These are phyloP conservation scores for Coemansia sp. DNA, from an alignment of 192 early-diverging fungal species.

Conservation along the genomic window DNA sequence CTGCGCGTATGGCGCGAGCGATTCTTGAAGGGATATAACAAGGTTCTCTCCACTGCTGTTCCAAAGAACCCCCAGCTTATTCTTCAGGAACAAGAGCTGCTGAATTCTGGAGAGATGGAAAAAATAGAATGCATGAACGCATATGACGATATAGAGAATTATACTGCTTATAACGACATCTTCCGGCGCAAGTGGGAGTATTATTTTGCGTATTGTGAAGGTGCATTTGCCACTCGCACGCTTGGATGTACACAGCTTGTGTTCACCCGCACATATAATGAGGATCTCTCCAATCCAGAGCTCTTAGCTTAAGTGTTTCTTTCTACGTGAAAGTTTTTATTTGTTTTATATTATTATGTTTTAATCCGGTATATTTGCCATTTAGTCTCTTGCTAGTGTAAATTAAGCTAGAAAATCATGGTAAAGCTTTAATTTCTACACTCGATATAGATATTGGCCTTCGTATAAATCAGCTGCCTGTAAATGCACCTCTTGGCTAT, in stretches of 20 bases:
- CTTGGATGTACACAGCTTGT: conserved; percentile 62
- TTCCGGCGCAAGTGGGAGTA: conserved; percentile 77
- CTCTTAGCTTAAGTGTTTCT: not conserved
- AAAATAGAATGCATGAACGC: not conserved
- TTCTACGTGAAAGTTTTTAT: conserved; percentile 5
- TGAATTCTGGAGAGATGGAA: not conserved
- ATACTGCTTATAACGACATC: conserved; percentile 51
- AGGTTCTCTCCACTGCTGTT: conserved; percentile 18
- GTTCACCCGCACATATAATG: conserved; percentile 53
- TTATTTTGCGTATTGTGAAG: conserved; percentile 81
- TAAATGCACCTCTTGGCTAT: too few species aligned
- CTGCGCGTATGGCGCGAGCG: conserved; percentile 63
- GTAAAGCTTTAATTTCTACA: not conserved
- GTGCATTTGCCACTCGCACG: conserved; percentile 67
- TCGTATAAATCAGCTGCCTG: too few species aligned
- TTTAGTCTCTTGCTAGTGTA: too few species aligned
- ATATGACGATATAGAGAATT: not conserved
- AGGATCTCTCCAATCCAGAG: conserved; percentile 19
- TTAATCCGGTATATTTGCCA: not conserved
- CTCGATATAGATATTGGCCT: not conserved
- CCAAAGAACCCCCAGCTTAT: conserved; percentile 22
- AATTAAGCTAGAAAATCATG: not conserved
- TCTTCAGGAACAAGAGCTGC: conserved; percentile 15
- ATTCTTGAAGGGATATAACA: conserved; percentile 55
- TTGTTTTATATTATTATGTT: not conserved